Conservation (phyloP, 2,329 filamentous ascomycete genomes). For the Cadophora luteo-olivacea region DNA sequence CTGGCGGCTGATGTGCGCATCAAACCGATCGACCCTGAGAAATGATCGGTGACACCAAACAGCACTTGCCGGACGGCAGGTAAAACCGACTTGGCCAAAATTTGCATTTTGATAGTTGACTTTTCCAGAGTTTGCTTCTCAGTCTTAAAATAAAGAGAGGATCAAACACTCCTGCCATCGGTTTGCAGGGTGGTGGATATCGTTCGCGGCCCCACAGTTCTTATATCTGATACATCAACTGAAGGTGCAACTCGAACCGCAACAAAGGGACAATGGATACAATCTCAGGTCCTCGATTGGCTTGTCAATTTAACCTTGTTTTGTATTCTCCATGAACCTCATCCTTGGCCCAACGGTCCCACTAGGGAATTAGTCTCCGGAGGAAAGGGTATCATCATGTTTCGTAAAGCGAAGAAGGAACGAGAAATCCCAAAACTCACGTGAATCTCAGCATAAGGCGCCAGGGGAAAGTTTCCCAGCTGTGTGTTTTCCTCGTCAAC, state of each 20-base stretch:
- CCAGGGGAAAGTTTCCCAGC: constrained; percentile 70
- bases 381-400: constrained; percentile 22
- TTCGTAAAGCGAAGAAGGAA: constrained; percentile 27
- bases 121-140: constrained; percentile 1
- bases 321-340: constrained; percentile 18
- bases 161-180: constrained; percentile 17
- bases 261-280: constrained; percentile 13
- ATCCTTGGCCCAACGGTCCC: constrained; percentile 19
- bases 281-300: constrained; percentile 2
- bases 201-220: constrained; percentile 18
- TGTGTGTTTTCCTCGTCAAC: constrained; percentile 74
- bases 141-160: constrained; percentile 5
- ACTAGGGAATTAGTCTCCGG: constrained; percentile 7
- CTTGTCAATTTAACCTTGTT: constrained; percentile 9
- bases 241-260: constrained; percentile 21
- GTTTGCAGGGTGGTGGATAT: constrained; percentile 11
- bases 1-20: constrained; percentile 7
- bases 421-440: constrained; percentile 60
- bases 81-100: constrained; percentile 11
- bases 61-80: background rate
- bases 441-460: constrained; percentile 78
- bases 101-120: background rate
- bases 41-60: background rate
- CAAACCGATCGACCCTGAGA: constrained; percentile 2
- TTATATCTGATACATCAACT: constrained; percentile 19